Evolutionary conservation across 371 early-diverging fungal species (phyloP), one percentile per base, ranked within the genome.

Genomic region (Phascolomyces articulosus): DNA sequence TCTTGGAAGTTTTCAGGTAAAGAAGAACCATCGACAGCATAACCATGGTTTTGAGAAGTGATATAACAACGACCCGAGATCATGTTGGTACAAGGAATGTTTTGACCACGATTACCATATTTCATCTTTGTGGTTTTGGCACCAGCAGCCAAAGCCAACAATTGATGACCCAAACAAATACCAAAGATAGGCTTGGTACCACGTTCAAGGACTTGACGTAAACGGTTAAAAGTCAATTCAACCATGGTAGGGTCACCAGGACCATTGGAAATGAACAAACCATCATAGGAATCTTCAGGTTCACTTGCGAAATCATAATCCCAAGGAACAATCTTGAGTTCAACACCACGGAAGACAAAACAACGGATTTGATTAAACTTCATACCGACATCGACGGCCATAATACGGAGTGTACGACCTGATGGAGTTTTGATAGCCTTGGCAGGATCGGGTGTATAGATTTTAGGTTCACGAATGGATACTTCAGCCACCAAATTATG

Each of bases 81-180:
- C 87, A 93, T 73, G 77, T 96, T 91, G 7, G 97, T 96, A 86
- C 98, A 97, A 40, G 98, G 98, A 72, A 98, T 97, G 85, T 98
- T 98, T 75, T 96, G 97, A 27, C 98, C 98, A 79, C 98, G 95
- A 86, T 98, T 98, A 75, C 98, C 98, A 70, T 93, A 98, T 77
- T 95, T 95, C 91, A 98, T 91, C 85, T 98, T 98, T 74, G 78
- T 76, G 20, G 98, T 97, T 73, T 85, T 82, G 10, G 96, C 98
- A 24, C 98, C 98, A n/a, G 96, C 83, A 13, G 98, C 98, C 51
- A 97, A 84, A 15, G 96, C 95, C 62, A 96, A 75, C 54, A 98
- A 82, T 80, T 98, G 98, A 74, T 98, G 98, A 40, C 98, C 98
- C 26, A 98, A 80, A 85, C 98, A 98, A 71, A 98, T 98, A 79